Evolutionary conservation across 768 basidiomycete genomes (phyloP), one percentile per base, ranked within the genome.

Genomic region (Psilocybe cyanescens): DNA sequence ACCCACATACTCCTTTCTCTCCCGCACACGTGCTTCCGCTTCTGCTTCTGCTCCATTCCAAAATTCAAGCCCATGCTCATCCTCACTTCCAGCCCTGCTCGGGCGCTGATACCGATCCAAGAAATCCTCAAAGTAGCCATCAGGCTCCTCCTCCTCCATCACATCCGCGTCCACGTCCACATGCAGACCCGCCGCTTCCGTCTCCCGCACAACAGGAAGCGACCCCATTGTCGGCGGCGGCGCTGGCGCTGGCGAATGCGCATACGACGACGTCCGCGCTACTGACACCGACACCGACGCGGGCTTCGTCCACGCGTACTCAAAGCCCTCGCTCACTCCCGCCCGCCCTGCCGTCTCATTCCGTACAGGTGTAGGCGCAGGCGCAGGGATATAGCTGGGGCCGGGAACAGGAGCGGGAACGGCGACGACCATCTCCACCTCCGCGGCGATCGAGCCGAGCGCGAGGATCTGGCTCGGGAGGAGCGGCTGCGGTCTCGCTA

Each of bases 391-490:
- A 2, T 24, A 24, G 24, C 24, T 24, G 24, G 24, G 2, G 24
- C 24, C 24, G 2, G 60, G 33, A 7, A 52, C 29, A 50, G 45
- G 19, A 24, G 5, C 28, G 12, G 4, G 11, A 33, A 55, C 45
- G n/a, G 59, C 60, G 1, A 62, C 8, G 33, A 62, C 49, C 69
- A 64, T 65, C 53, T 70, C 68, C 31, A 69, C 51, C 17, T 72
- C 68, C 9, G 57, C 62, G 8, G 63, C 63, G 1, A 69, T 51
- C 2, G 64, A 64, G 0, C 67, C 69, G 12, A 72, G 62, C 6
- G 65, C 64, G 7, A 70, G 24, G 14, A 68, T 70, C 53, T 72
- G 65, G 53, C 65, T 67, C 6, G 69, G 69, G 12, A 69, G 44
- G 29, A 68, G 59, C 3, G 67, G 71, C 41, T 64, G 67, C 17